phyloP scores from a whole-genome alignment of 2,329 filamentous ascomycete genomes.

The Alternaria arbusti region DNA sequence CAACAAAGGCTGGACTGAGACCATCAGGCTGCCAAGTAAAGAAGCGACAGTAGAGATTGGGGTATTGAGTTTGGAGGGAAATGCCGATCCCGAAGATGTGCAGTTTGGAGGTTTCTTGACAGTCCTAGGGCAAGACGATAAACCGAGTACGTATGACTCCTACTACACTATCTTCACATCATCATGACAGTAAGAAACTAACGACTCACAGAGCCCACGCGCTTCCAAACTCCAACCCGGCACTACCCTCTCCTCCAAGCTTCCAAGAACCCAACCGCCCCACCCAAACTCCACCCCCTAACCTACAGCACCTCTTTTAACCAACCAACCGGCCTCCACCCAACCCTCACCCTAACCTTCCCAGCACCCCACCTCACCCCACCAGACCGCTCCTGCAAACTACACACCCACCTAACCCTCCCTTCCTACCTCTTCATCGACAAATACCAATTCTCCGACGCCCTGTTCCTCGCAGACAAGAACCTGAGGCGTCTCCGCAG shows the following conservation, averaged over 20 bases:
- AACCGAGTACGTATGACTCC: slow-evolving; percentile 59
- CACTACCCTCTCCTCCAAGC: slow-evolving; percentile 64
- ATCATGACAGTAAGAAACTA: neutral
- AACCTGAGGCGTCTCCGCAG: slow-evolving; percentile 73
- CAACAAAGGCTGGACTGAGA: slow-evolving; percentile 55
- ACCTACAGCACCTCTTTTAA: slow-evolving; percentile 70
- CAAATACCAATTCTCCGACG: slow-evolving; percentile 80
- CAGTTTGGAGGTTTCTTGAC: slow-evolving; percentile 79
- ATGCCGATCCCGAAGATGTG: slow-evolving; percentile 74
- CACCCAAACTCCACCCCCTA: slow-evolving; percentile 55
- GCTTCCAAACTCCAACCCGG: slow-evolving; percentile 86
- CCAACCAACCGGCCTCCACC: slow-evolving; percentile 81
- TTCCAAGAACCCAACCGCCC: slow-evolving; percentile 17
- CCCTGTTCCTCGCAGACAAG: slow-evolving; percentile 79
- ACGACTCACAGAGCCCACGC: slow-evolving; percentile 64
- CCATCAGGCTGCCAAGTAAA: slow-evolving; percentile 38
- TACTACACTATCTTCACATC: neutral
- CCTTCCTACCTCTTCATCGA: slow-evolving; percentile 84
- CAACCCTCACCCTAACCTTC: slow-evolving; percentile 74
- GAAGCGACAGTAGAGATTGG: slow-evolving; percentile 77
- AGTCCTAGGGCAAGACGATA: slow-evolving; percentile 75
- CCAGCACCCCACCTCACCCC: slow-evolving; percentile 61
- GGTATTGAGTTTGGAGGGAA: slow-evolving; percentile 70
- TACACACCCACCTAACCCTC: slow-evolving; percentile 83
- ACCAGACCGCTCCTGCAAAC: slow-evolving; percentile 62